Percentiles rank a stretch among this genome's conserved stretches.
phyloP scores from a whole-genome alignment of 202 grass and related monocot genomes.

The Cymbopogon flexuosus region DNA sequence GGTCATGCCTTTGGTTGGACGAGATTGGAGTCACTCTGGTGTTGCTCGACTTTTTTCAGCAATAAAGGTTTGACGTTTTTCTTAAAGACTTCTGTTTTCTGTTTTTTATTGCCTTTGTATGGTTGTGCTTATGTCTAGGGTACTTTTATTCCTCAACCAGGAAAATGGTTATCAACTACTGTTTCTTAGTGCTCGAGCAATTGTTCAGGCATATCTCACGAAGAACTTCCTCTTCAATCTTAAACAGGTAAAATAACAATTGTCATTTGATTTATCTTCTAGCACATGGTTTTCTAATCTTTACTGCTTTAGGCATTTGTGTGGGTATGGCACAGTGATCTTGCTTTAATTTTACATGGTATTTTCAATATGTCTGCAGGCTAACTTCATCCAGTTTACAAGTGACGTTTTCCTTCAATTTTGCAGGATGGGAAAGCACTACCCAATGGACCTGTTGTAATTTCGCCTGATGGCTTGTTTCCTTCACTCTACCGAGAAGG shows the following conservation, averaged over 20 bases:
- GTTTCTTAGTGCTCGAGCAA: constrained; percentile 98
- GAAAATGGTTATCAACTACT: constrained; percentile 99
- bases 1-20: constrained; percentile 98
- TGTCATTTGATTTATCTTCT: constrained; percentile 1
- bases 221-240: constrained; percentile 97
- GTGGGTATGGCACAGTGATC: neutral
- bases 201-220: constrained; percentile 96
- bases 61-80: constrained; percentile 60
- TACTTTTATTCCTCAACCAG: constrained; percentile 44
- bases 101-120: constrained; percentile 8
- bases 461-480: constrained; percentile 98
- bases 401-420: constrained; percentile 1
- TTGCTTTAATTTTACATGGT: neutral
- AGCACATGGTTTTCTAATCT: constrained; percentile 5
- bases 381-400: constrained; percentile 23
- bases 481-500: constrained; percentile 97
- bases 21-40: constrained; percentile 94
- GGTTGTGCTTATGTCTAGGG: constrained; percentile 19
- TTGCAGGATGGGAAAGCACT: constrained; percentile 97
- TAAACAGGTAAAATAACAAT: constrained; percentile 67
- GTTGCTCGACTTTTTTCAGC: constrained; percentile 95
- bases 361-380: constrained; percentile 1
- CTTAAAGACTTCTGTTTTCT: neutral
- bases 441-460: constrained; percentile 91
- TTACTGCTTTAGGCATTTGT: constrained; percentile 1